A percentile compares a stretch with the other conserved stretches of the same genome.
Conservation (phyloP, 331 rosid genomes). For the Prunus yedoensis region DNA sequence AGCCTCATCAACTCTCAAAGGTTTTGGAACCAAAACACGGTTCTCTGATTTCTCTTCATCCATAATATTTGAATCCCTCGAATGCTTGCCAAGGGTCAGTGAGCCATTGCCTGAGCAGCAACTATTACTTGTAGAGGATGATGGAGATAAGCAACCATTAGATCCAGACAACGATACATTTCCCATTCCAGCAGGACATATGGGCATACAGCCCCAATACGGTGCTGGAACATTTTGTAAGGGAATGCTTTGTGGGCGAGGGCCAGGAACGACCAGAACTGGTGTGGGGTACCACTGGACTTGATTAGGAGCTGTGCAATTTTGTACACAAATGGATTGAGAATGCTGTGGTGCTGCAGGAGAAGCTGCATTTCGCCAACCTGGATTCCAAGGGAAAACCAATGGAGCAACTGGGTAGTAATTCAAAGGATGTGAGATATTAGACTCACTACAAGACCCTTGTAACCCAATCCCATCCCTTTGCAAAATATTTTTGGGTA, state of each 20-base stretch:
- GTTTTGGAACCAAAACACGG: slow-evolving; percentile 41
- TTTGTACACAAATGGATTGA: slow-evolving; percentile 18
- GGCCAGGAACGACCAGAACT: slow-evolving; percentile 49
- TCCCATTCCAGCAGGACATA: slow-evolving; percentile 37
- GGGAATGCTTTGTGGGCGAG: slow-evolving; percentile 43
- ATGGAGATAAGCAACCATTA: slow-evolving; percentile 37
- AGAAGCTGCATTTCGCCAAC: slow-evolving; percentile 34
- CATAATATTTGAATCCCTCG: slow-evolving; percentile 31
- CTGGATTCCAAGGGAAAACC: slow-evolving; percentile 45
- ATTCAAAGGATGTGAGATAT: slow-evolving; percentile 30
- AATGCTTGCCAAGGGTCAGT: slow-evolving; percentile 53
- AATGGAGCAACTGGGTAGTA: slow-evolving; percentile 48
- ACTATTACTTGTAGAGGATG: slow-evolving; percentile 43
- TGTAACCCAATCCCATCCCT: slow-evolving; percentile 17
- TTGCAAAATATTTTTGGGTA: slow-evolving; percentile 11
- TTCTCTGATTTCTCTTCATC: slow-evolving; percentile 48
- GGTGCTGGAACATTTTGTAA: slow-evolving; percentile 46
- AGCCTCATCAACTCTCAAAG: slow-evolving; percentile 48
- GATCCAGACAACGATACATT: slow-evolving; percentile 31
- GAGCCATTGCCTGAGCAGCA: slow-evolving; percentile 44
- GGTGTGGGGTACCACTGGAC: slow-evolving; percentile 51
- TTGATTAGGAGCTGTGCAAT: slow-evolving; percentile 21
- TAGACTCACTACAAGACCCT: slow-evolving; percentile 19
- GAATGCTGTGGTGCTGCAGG: slow-evolving; percentile 30
- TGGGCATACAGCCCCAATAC: slow-evolving; percentile 42